These are phyloP conservation scores for Oryza rufipogon DNA, from an alignment of 176 grass and related monocot species.

Conservation along the genomic window DNA sequence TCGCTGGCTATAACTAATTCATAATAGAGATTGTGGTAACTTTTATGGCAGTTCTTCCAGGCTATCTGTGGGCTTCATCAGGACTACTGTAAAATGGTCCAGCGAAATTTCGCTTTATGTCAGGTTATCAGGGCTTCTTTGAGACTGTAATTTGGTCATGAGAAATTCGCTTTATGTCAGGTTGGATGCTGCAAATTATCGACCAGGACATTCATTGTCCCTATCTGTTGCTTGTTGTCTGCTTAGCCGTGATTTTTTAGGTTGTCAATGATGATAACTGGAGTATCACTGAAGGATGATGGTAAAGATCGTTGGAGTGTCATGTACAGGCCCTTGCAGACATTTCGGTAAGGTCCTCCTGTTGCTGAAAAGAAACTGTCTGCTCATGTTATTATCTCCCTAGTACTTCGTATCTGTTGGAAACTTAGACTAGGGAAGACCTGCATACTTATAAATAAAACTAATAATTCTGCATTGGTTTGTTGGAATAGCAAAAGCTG, in stretches of 20 bases:
- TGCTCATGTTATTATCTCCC: not conserved
- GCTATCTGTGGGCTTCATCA: conserved; percentile 36
- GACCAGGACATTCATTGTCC: not conserved
- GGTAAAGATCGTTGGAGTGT: not conserved
- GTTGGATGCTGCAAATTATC: conserved; percentile 8
- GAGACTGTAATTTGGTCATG: conserved; percentile 13
- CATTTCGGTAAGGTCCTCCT: not conserved
- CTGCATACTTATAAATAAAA: not conserved
- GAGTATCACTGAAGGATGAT: not conserved
- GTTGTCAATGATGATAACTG: not conserved
- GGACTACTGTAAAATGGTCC: conserved; percentile 14
- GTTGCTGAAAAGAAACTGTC: conserved; percentile 26
- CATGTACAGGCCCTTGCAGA: not conserved
- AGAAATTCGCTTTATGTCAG: conserved; percentile 30
- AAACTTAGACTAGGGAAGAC: not conserved
- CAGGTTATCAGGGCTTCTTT: conserved; percentile 31
- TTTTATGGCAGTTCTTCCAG: conserved; percentile 25
- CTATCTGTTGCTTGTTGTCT: not conserved
- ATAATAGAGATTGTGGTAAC: conserved; percentile 33
- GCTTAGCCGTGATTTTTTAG: not conserved
- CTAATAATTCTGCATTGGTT: conserved; percentile 22
- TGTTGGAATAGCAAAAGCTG: conserved; percentile 43
- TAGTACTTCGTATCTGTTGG: not conserved
- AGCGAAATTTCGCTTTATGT: conserved; percentile 31
- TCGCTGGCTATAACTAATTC: conserved; percentile 38